Conservation (phyloP, 768 basidiomycete genomes). For the Suillus discolor region DNA sequence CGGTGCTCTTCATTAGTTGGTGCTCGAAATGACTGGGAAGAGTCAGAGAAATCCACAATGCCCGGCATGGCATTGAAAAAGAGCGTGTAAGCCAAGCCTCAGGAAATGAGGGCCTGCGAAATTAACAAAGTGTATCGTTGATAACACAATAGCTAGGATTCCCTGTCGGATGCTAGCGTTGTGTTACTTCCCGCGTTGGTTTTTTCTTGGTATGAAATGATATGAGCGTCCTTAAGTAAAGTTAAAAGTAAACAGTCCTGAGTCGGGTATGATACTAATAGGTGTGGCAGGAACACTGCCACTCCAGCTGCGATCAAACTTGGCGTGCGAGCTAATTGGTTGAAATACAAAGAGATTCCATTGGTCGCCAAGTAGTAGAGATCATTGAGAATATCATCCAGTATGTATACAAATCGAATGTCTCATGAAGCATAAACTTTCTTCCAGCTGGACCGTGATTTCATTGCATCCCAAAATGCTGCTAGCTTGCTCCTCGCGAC, state of each 20-base stretch:
- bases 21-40: slow-evolving; percentile 17
- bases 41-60: slow-evolving; percentile 15
- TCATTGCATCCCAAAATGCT: slow-evolving; percentile 72
- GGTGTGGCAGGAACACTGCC: slow-evolving; percentile 1
- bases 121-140: neutral
- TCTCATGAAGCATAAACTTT: slow-evolving; percentile 46
- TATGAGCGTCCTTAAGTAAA: neutral
- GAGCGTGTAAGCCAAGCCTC: slow-evolving; percentile 12
- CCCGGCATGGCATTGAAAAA: slow-evolving; percentile 21
- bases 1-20: slow-evolving; percentile 40
- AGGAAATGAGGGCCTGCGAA: neutral
- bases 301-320: slow-evolving; percentile 1
- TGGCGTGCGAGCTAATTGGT: neutral
- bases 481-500: slow-evolving; percentile 55
- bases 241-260: neutral
- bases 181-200: neutral
- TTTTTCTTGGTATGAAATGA: slow-evolving; percentile 4
- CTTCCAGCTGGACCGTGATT: slow-evolving; percentile 70
- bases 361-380: neutral
- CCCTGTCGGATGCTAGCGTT: neutral
- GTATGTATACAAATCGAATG: neutral
- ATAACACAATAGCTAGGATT: neutral
- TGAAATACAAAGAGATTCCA: neutral
- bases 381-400: neutral
- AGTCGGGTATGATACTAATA: neutral